These are phyloP conservation scores for Teratosphaeria nubilosa DNA, from an alignment of 2,329 filamentous ascomycete species.

Conservation along the genomic window DNA sequence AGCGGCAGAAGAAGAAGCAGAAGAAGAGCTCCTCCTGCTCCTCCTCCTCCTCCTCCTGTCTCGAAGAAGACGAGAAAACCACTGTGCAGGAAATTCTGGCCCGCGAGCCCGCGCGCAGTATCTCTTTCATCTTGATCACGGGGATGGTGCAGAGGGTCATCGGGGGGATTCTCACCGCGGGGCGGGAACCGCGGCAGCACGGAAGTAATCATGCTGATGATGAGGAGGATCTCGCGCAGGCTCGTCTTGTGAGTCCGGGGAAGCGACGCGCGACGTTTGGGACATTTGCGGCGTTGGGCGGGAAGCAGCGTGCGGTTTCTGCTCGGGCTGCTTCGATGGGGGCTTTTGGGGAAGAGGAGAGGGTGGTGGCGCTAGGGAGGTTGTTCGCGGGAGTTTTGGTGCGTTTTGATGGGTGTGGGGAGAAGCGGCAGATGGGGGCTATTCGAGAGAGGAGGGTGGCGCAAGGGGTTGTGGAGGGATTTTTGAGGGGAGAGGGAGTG, in stretches of 20 bases:
- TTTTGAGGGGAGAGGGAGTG: too few species aligned
- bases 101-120: slow-evolving; percentile 62
- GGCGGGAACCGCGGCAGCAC: slow-evolving; percentile 6
- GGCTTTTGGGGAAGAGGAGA: slow-evolving; percentile 41
- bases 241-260: slow-evolving; percentile 21
- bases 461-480: too few species aligned
- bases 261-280: slow-evolving; percentile 20
- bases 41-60: too few species aligned
- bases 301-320: slow-evolving; percentile 28
- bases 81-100: slow-evolving; percentile 65
- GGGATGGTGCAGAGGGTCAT: slow-evolving; percentile 58
- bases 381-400: slow-evolving; percentile 57
- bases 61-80: slow-evolving; percentile 45
- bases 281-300: slow-evolving; percentile 28
- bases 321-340: slow-evolving; percentile 23
- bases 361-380: slow-evolving; percentile 44
- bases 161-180: slow-evolving; percentile 39
- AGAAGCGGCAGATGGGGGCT: too few species aligned
- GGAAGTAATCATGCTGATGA: neutral
- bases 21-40: too few species aligned
- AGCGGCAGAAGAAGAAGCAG: slow-evolving; percentile 35
- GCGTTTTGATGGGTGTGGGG: too few species aligned
- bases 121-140: slow-evolving; percentile 79
- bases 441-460: too few species aligned
- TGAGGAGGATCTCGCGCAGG: slow-evolving; percentile 13